phyloP scores from a whole-genome alignment of 345 rosid genomes.

The Brassica nigra region DNA sequence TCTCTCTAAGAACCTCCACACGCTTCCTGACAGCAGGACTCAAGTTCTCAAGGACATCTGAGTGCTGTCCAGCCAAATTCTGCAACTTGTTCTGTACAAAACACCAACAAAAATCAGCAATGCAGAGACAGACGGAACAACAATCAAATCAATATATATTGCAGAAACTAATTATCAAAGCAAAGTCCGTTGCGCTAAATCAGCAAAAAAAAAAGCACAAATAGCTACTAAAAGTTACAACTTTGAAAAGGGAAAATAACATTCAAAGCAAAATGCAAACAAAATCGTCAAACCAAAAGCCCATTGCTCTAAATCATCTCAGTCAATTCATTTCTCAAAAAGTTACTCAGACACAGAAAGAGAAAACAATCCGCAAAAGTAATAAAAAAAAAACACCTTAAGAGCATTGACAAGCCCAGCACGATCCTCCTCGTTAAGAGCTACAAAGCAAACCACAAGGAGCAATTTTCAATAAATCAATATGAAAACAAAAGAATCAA shows the following conservation, averaged over 20 bases:
- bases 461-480: neutral
- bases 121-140: constrained; percentile 26
- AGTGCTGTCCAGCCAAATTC: constrained; percentile 73
- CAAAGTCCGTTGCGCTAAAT: neutral
- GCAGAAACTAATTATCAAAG: neutral
- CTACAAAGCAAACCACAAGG: constrained; percentile 38
- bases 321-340: neutral
- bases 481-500: neutral
- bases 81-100: constrained; percentile 72
- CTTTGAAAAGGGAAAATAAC: neutral
- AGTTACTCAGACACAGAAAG: too few relatives aligned
- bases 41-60: constrained; percentile 70
- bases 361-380: neutral
- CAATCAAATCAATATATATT: neutral
- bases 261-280: neutral
- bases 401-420: constrained; percentile 80
- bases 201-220: neutral
- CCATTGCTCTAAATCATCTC: neutral
- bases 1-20: constrained; percentile 85
- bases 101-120: neutral
- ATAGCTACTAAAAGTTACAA: neutral
- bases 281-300: neutral
- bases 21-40: constrained; percentile 74
- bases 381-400: constrained; percentile 52
- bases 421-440: constrained; percentile 68